phyloP scores from a whole-genome alignment of 352 stramenopile genomes.

The Globisporangium lucens region DNA sequence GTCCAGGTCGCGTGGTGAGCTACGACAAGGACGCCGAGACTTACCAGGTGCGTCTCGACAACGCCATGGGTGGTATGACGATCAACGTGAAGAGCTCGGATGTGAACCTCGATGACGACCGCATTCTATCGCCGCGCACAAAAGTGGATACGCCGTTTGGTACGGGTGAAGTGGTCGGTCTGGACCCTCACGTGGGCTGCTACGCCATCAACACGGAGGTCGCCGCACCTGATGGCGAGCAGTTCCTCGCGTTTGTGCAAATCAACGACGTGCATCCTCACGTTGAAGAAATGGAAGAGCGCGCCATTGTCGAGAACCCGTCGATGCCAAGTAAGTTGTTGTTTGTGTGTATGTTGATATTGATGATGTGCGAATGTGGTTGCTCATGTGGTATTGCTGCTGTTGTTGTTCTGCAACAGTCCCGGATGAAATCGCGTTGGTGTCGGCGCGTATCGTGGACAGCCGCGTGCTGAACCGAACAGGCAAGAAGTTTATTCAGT shows the following conservation, averaged over 20 bases:
- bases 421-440: conserved; percentile 76
- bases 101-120: conserved; percentile 80
- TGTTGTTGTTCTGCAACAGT: conserved; percentile 34
- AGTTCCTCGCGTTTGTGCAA: conserved; percentile 83
- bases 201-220: conserved; percentile 87
- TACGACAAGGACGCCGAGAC: conserved; percentile 81
- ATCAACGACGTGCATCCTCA: conserved; percentile 70
- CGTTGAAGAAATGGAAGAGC: conserved; percentile 71
- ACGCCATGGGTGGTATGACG: conserved; percentile 56
- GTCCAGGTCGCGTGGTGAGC: conserved; percentile 62
- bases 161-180: conserved; percentile 73
- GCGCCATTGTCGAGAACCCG: conserved; percentile 77
- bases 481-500: conserved; percentile 88
- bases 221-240: conserved; percentile 65
- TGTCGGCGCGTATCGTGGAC: conserved; percentile 81
- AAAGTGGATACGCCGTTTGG: conserved; percentile 86
- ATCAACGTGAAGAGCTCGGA: conserved; percentile 71
- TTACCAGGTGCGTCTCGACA: conserved; percentile 71
- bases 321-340: conserved; percentile 66
- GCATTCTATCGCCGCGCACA: conserved; percentile 80
- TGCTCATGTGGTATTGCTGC: conserved; percentile 14
- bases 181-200: conserved; percentile 86
- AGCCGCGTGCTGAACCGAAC: conserved; percentile 80
- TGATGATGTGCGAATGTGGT: conserved; percentile 8
- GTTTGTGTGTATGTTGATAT: neutral